Conservation (phyloP, 129 eudicot species). For the Helianthus annuus region HanXRQr2.0-SUNRISE NC_035446.2:96113999-96114498, state of each 20-base stretch:
- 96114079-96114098: background rate
- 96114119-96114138: background rate
- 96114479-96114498: slow-evolving; percentile 79
- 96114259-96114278: background rate
- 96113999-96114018: background rate
- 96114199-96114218: too few relatives aligned
- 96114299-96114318: background rate
- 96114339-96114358: background rate
- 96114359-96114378: background rate
- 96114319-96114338: too few relatives aligned
- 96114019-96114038: background rate
- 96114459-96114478: slow-evolving; percentile 62
- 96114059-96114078: background rate
- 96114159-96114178: background rate
- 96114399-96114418: slow-evolving; percentile 41
- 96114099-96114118: background rate
- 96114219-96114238: background rate
- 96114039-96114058: background rate
- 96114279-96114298: background rate
- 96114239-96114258: background rate
- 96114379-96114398: slow-evolving; percentile 40
- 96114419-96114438: slow-evolving; percentile 66
- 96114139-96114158: background rate
- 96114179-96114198: background rate
- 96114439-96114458: slow-evolving; percentile 69